Percentiles rank a stretch among this genome's conserved stretches.
phyloP scores from a whole-genome alignment of 257 asterid species.

The Solanum ossicruentum region DNA sequence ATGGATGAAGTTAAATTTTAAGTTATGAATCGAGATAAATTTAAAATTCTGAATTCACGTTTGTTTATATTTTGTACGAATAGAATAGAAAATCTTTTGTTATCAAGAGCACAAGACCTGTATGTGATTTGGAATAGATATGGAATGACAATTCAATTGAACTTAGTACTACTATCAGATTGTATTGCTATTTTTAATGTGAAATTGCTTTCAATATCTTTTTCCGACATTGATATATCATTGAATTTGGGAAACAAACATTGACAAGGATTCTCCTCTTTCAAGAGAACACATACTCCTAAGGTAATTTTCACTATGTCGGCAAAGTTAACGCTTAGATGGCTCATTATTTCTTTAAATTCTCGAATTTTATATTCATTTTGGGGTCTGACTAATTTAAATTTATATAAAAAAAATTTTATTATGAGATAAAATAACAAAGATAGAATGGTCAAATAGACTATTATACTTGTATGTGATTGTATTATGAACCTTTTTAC shows the following conservation, averaged over 20 bases:
- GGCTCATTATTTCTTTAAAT: neutral
- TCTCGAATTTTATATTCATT: fast-evolving
- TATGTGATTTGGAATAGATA: neutral
- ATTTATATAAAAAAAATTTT: fast-evolving
- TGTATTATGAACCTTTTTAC: no score
- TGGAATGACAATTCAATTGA: neutral
- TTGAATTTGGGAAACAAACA: neutral
- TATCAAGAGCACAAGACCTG: neutral
- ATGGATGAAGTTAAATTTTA: neutral
- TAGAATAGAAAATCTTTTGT: neutral
- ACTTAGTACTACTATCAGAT: neutral
- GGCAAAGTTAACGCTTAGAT: neutral
- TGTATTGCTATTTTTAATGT: neutral
- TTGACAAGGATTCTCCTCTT: neutral
- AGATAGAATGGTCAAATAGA: no score
- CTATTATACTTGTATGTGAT: no score
- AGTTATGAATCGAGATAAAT: fast-evolving
- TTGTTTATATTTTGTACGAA: no score
- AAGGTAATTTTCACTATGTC: neutral
- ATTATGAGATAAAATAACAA: no score
- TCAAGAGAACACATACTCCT: neutral
- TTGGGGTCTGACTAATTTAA: neutral
- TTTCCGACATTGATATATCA: neutral
- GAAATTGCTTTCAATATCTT: neutral
- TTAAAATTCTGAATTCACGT: neutral